A percentile compares a stretch with the other conserved stretches of the same genome.
Conservation (phyloP, 352 stramenopile species). For the Globisporangium megalacanthum region DNA sequence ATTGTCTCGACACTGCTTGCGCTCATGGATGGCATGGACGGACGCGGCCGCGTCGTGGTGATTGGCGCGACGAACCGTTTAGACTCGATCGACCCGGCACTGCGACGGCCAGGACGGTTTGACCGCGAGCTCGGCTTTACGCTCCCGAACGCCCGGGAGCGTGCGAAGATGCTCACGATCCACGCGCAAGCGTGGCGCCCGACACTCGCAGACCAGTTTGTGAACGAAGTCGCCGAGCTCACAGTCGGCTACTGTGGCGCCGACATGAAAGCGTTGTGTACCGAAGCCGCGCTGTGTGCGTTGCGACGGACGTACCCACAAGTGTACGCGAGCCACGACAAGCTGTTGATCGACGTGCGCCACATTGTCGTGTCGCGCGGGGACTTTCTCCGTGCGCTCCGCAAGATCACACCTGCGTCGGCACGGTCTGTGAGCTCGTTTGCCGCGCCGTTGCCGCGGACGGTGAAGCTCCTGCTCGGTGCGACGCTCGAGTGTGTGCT, state of each 20-base stretch:
- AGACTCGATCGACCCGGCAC: conserved; percentile 92
- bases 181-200: conserved; percentile 88
- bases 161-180: conserved; percentile 85
- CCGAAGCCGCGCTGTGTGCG: conserved; percentile 86
- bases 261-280: conserved; percentile 89
- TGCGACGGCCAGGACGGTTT: conserved; percentile 92
- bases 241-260: conserved; percentile 89
- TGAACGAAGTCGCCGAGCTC: conserved; percentile 73
- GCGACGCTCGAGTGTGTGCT: conserved; percentile 33
- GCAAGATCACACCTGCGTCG: conserved; percentile 82
- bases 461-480: conserved; percentile 40
- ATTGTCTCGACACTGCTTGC: conserved; percentile 92
- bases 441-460: conserved; percentile 64
- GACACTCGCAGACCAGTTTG: conserved; percentile 42
- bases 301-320: conserved; percentile 82
- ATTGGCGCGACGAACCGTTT: conserved; percentile 98
- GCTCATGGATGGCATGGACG: conserved; percentile 90
- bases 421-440: conserved; percentile 66
- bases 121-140: conserved; percentile 90
- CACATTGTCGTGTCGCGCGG: conserved; percentile 67
- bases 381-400: conserved; percentile 65
- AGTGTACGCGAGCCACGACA: conserved; percentile 79
- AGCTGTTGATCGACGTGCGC: conserved; percentile 67
- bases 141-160: conserved; percentile 75
- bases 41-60: conserved; percentile 92